These are phyloP conservation scores for Rhododendron simsii DNA, from an alignment of 148 eudicot species.

Conservation along the genomic window DNA sequence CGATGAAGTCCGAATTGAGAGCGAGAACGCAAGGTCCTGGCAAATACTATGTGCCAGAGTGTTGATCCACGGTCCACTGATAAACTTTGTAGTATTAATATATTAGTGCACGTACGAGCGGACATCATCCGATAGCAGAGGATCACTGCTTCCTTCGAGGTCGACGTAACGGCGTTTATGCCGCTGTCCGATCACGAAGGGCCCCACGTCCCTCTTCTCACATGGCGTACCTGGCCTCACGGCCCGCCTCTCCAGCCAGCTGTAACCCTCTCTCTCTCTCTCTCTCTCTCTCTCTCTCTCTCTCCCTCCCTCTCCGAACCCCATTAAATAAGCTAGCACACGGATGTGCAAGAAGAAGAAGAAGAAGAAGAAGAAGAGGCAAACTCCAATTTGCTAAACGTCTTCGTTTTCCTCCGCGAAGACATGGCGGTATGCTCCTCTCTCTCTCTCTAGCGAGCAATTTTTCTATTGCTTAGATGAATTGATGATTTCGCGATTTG, in stretches of 20 bases:
- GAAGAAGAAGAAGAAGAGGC: not conserved
- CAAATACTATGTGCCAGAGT: not conserved
- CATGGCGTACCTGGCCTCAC: slow-evolving; percentile 4
- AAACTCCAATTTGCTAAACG: not conserved
- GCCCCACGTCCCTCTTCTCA: slow-evolving; percentile 1
- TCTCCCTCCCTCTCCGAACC: not conserved
- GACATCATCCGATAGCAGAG: not conserved
- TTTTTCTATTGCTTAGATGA: not conserved
- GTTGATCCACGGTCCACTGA: too few relatives aligned
- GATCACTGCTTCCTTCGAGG: slow-evolving; percentile 2
- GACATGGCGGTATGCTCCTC: slow-evolving; percentile 13
- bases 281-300: not conserved
- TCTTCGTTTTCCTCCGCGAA: not conserved
- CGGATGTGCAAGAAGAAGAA: not conserved
- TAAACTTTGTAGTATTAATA: not conserved
- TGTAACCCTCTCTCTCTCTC: slow-evolving; percentile 3
- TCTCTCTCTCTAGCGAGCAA: not conserved
- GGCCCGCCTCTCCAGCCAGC: slow-evolving; percentile 1
- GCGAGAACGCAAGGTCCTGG: not conserved
- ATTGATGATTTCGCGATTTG: not conserved
- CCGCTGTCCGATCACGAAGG: not conserved
- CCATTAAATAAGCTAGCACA: not conserved
- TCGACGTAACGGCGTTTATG: not conserved
- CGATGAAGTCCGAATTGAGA: not conserved
- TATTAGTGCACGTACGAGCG: not conserved